phyloP scores from a whole-genome alignment of 2,329 filamentous ascomycete genomes.

The Apiospora malaysiana region DNA sequence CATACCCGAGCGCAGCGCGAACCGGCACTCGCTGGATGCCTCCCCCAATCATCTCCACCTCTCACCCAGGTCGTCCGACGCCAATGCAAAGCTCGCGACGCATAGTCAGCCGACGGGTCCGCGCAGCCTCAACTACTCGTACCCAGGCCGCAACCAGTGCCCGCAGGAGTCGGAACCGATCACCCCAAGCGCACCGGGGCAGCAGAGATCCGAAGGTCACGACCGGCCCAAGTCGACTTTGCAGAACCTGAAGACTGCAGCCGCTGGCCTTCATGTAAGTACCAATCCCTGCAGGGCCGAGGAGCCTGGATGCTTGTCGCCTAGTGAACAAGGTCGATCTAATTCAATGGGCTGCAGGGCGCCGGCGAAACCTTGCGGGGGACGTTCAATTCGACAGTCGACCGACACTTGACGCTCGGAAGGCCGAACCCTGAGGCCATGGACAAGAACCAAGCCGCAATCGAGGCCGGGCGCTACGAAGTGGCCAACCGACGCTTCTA shows the following conservation, averaged over 20 bases:
- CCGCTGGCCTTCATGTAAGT: conserved; percentile 24
- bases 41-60: background rate
- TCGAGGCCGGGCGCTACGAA: conserved; percentile 28
- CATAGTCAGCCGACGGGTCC: background rate
- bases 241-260: conserved; percentile 22
- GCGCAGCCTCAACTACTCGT: conserved; percentile 20
- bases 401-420: conserved; percentile 26
- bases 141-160: conserved; percentile 23
- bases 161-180: conserved; percentile 9
- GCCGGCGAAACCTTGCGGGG: conserved; percentile 34
- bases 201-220: background rate
- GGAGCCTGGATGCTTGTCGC: conserved; percentile 24
- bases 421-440: conserved; percentile 24
- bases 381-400: conserved; percentile 33
- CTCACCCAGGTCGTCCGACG: background rate
- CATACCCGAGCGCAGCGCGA: conserved; percentile 21
- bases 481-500: conserved; percentile 25
- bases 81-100: background rate
- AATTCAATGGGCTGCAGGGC: conserved; percentile 27
- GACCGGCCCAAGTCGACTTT: conserved; percentile 16
- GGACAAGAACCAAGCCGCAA: conserved; percentile 26
- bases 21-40: background rate
- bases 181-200: background rate
- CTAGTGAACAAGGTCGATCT: conserved; percentile 24
- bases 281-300: conserved; percentile 20